Base-by-base conservation (phyloP, 208 protist species). In the Leishmania major region DNA sequence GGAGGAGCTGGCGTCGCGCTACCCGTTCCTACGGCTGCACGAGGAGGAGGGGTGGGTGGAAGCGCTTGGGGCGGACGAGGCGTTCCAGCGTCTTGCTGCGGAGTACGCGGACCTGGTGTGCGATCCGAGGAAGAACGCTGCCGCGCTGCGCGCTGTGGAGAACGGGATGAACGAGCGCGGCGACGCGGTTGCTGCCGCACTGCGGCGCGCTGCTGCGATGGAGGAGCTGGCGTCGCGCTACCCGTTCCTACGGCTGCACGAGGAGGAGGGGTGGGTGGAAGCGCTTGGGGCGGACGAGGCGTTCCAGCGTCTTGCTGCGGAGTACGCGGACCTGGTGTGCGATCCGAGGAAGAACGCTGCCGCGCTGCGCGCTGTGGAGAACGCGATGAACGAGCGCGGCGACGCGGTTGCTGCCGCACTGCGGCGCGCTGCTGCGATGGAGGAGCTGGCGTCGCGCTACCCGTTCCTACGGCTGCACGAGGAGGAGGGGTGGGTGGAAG, bases 21-120 rank as follows among this genome's bases (percentile, higher is more conserved):
- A 85, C 67, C 76, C 83, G 77, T 81, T 84, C 80, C 83, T 88
- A 59, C 70, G 60, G n/a, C 60, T 66, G 60, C 60, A 66, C n/a
- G 60, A 66, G 28, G 60, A 66, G 60, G 60, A 66, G 28, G 60
- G 60, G 28, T 66, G 60, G 60, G 17, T 3, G 28, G 60, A 66
- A 4, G 60, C 60, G 60, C 60, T 66, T 15, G 22, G 3, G n/a
- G 60, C 60, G n/a, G 60, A 66, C 60, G n/a, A n/a, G 60, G 60
- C 25, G 60, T 66, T 66, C 60, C 4, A n/a, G 60, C 1, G 60
- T 0, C 60, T 37, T 3, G n/a, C 28, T 37, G 60, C 60, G 28
- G 28, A 66, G 60, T 4, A 66, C 60, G 60, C 60, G 60, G 60
- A 37, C 8, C 60, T 66, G 60, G 7, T 28, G 60, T 37, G 60